Conservation (phyloP, 306 rosid genomes). For the Ormosia emarginata region DNA sequence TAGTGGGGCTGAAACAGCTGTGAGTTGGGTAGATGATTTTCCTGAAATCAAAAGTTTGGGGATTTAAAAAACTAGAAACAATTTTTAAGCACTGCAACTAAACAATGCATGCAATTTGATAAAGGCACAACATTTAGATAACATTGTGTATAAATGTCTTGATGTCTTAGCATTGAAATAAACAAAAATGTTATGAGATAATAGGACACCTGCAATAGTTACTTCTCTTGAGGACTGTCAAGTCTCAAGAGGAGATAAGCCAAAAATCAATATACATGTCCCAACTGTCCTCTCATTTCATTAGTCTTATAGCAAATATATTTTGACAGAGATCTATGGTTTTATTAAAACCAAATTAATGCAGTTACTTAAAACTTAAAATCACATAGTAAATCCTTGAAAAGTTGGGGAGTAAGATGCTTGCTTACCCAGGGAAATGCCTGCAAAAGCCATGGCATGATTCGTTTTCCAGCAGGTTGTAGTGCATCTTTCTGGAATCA, state of each 20-base stretch:
- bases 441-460: conserved; percentile 4
- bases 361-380: not conserved
- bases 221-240: not conserved
- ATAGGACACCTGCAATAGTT: not conserved
- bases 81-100: not conserved
- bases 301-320: not conserved
- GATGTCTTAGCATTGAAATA: not conserved
- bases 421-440: conserved; percentile 27
- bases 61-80: not conserved
- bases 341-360: not conserved
- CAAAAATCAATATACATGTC: not conserved
- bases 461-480: conserved; percentile 1
- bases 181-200: not conserved
- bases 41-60: conserved; percentile 31
- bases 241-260: not conserved
- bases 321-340: not conserved
- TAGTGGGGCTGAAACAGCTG: conserved; percentile 34
- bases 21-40: conserved; percentile 25
- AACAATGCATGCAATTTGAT: not conserved
- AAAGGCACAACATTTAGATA: not conserved
- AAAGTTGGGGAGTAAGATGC: not conserved
- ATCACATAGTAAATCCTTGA: not conserved
- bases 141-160: not conserved
- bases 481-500: conserved; percentile 1
- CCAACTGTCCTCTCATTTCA: not conserved